These are phyloP conservation scores for Phytophthora pluvialis DNA, from an alignment of 352 stramenopile genomes.

Conservation along the genomic window DNA sequence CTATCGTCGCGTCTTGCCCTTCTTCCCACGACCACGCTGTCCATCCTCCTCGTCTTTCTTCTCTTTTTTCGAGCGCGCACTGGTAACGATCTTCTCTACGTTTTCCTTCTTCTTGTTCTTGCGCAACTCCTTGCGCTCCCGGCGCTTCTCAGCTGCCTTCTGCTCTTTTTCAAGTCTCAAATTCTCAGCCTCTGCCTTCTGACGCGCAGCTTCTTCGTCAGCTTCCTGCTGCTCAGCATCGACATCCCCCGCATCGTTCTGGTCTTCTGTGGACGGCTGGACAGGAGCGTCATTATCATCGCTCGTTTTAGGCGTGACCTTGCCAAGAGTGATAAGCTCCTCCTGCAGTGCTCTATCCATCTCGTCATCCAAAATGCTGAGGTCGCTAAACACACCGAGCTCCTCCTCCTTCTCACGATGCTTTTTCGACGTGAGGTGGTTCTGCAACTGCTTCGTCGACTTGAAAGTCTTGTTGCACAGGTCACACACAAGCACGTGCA, in stretches of 20 bases:
- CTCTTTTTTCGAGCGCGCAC: constrained; percentile 49
- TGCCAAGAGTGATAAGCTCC: constrained; percentile 53
- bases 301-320: constrained; percentile 29
- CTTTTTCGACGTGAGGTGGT: constrained; percentile 84
- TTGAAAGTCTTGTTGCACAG: constrained; percentile 88
- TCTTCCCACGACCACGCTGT: constrained; percentile 43
- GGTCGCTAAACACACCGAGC: constrained; percentile 66
- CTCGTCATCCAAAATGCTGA: constrained; percentile 64
- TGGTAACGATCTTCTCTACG: constrained; percentile 70
- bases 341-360: constrained; percentile 65
- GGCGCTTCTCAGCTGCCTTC: constrained; percentile 79
- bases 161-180: constrained; percentile 74
- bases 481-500: constrained; percentile 73
- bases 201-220: constrained; percentile 41
- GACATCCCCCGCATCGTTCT: constrained; percentile 11
- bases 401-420: constrained; percentile 79
- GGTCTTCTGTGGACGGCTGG: constrained; percentile 12
- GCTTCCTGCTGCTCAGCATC: constrained; percentile 38
- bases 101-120: constrained; percentile 85
- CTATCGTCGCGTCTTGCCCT: constrained; percentile 44
- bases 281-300: constrained; percentile 2
- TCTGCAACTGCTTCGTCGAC: constrained; percentile 82
- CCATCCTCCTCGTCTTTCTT: constrained; percentile 46
- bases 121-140: constrained; percentile 82
- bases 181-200: constrained; percentile 50